Evolutionary conservation across 257 asterid species (phyloP).

Genomic region (Knoxia roxburghii): DNA sequence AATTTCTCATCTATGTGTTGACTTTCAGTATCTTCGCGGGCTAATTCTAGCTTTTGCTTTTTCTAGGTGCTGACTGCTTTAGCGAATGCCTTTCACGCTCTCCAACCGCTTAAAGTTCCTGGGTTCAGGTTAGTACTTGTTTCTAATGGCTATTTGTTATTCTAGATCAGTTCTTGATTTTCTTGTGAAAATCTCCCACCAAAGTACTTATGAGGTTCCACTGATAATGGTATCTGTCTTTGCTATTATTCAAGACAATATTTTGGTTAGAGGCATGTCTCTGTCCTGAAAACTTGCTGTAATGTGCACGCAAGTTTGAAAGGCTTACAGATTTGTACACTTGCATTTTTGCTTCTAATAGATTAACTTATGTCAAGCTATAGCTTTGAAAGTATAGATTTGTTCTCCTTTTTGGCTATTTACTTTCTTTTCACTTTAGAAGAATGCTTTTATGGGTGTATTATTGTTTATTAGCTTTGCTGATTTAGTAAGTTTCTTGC

Average conservation of each 20-base stretch:
- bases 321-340: not conserved
- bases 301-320: not conserved
- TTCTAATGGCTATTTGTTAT: not conserved
- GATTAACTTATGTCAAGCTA: not conserved
- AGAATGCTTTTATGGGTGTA: not conserved
- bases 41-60: constrained; percentile 5
- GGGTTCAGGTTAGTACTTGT: constrained; percentile 68
- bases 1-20: constrained; percentile 3
- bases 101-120: constrained; percentile 95
- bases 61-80: constrained; percentile 79
- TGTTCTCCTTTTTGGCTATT: not conserved
- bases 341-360: not conserved
- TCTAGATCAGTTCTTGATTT: not conserved
- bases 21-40: not conserved
- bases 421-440: not conserved
- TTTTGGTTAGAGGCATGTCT: not conserved
- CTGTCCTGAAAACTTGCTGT: not conserved
- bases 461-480: constrained; percentile 5
- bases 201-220: not conserved
- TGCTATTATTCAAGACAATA: not conserved
- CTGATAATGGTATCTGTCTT: not conserved
- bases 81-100: constrained; percentile 83
- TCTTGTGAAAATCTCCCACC: not conserved
- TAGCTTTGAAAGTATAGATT: not conserved
- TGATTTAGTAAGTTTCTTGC: constrained; percentile 36